Evolutionary conservation across 75 land plant species (phyloP), one percentile per base, ranked within the genome.

Genomic region (Pinus albicaulis): DNA sequence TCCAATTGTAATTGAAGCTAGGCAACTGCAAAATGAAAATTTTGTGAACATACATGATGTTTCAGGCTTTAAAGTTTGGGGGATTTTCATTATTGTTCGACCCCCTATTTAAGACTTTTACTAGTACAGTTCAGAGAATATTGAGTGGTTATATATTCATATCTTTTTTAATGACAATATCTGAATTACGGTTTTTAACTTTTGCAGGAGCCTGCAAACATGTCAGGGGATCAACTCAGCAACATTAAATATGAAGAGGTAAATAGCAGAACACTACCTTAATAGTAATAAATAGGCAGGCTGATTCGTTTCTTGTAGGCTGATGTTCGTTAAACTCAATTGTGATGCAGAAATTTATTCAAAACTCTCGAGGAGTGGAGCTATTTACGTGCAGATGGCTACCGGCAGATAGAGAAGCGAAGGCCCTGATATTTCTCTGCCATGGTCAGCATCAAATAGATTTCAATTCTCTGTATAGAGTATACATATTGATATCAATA

Each of bases 361-460:
- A 66, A 36, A 93, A 86, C 74, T 58, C 80, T 4, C 71, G 96
- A 63, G 92, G 93, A 41, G 12, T 82, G 59, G 81, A 89, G 80
- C 87, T 89, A 1, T 95, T 95, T 83, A 93, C 96, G 2, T 93
- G 96, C 57, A 76, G 83, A 70, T 95, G 98, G 98, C n/a, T 91
- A 10, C 98, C 98, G 8, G 73, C 26, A 15, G 69, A 85, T 57
- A 66, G 75, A 28, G 86, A 89, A 24, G 84, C 90, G 14, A 93
- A 95, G 77, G 96, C 89, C 20, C 76, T 95, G 11, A 74, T 95
- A 68, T 95, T 86, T 75, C 57, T 93, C 25, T 91, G 91, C 81
- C 96, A 93, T 79, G 98, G 92, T 89, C 14, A 68, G 71, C 24
- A 3, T 36, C 41, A 38, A 2, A 79, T 52, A 3, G 4, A 2